Conservation (phyloP, 768 basidiomycete species). For the Collybia mongolica region DNA sequence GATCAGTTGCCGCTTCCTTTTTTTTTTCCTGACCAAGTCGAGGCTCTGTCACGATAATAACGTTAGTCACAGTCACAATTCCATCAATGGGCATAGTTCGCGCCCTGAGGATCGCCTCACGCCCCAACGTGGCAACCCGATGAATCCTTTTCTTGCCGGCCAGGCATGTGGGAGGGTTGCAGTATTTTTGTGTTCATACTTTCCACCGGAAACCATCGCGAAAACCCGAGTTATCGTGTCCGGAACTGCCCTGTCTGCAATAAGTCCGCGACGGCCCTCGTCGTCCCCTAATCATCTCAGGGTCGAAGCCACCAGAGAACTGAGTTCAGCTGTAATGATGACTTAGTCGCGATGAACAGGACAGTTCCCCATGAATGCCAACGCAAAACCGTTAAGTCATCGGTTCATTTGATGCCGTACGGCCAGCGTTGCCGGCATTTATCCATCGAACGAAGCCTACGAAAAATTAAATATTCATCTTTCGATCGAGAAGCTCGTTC, state of each 20-base stretch:
- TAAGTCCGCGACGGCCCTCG: slow-evolving; percentile 24
- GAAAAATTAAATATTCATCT: slow-evolving; percentile 8
- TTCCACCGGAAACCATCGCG: slow-evolving; percentile 33
- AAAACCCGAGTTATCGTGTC: slow-evolving; percentile 26
- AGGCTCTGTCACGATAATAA: slow-evolving; percentile 27
- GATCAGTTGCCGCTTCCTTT: slow-evolving; percentile 14
- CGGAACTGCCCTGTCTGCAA: slow-evolving; percentile 31
- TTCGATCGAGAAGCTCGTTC: slow-evolving; percentile 13
- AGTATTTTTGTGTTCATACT: slow-evolving; percentile 28
- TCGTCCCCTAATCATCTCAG: slow-evolving; percentile 24
- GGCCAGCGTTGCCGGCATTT: slow-evolving; percentile 11
- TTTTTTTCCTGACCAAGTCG: slow-evolving; percentile 16
- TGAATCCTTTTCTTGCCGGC: slow-evolving; percentile 18
- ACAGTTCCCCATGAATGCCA: background rate
- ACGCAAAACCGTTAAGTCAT: slow-evolving; percentile 1
- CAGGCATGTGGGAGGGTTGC: slow-evolving; percentile 31
- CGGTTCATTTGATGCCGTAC: slow-evolving; percentile 1
- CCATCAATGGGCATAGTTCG: slow-evolving; percentile 26
- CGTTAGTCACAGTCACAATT: slow-evolving; percentile 20
- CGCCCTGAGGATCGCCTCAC: slow-evolving; percentile 35
- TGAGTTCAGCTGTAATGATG: background rate
- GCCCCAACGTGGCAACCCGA: slow-evolving; percentile 19
- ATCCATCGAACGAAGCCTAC: background rate
- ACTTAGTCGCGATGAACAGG: too few species aligned
- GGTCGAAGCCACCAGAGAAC: slow-evolving; percentile 24